Conservation (phyloP, 192 early-diverging fungal species). For the Umbelopsis isabellina region DNA sequence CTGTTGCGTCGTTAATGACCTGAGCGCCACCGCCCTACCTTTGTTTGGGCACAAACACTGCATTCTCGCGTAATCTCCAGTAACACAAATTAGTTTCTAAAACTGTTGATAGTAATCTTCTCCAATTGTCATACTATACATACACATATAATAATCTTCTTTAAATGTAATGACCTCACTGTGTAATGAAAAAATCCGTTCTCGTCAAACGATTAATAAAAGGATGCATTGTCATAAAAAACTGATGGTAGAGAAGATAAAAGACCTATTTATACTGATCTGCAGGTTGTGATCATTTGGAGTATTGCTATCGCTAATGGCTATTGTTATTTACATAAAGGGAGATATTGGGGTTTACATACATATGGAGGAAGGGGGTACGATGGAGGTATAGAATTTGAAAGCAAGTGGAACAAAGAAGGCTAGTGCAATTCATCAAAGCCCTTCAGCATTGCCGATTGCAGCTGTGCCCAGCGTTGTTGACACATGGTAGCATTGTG, state of each 20-base stretch:
- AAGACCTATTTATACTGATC: too few species aligned
- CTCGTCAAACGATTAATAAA: too few species aligned
- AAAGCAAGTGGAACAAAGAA: not conserved
- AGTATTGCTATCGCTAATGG: too few species aligned
- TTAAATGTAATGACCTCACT: not conserved
- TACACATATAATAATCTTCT: too few species aligned
- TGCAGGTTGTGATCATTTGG: too few species aligned
- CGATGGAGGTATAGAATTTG: not conserved
- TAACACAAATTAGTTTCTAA: too few species aligned
- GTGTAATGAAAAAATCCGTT: not conserved
- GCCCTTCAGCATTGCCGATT: slow-evolving; percentile 22
- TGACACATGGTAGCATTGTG: slow-evolving; percentile 33
- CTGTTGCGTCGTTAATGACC: slow-evolving; percentile 18
- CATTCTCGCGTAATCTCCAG: not conserved
- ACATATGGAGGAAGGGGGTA: not conserved
- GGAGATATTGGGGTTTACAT: not conserved
- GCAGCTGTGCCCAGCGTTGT: slow-evolving; percentile 32
- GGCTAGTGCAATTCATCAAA: not conserved
- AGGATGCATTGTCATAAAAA: too few species aligned
- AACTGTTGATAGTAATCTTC: too few species aligned
- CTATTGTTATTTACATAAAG: not conserved
- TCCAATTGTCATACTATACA: too few species aligned
- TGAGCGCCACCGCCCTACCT: not conserved
- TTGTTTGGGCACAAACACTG: not conserved
- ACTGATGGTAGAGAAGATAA: too few species aligned